Percentiles rank a stretch among this genome's conserved stretches.
These are phyloP conservation scores for Scytalidium sp. DNA, from an alignment of 2,329 filamentous ascomycete species.

Conservation along the genomic window DNA sequence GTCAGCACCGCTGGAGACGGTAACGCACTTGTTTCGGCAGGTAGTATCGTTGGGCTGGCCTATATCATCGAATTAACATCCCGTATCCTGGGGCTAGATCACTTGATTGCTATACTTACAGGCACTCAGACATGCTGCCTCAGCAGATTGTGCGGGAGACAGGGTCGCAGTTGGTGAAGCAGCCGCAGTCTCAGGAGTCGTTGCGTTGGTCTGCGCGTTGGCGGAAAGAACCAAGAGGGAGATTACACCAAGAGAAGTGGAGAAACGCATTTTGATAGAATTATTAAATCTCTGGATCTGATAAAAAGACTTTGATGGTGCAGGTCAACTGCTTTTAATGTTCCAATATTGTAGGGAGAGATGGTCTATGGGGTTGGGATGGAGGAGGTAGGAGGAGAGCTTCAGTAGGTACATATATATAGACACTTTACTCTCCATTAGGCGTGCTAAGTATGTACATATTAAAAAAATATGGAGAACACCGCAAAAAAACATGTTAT, in stretches of 20 bases:
- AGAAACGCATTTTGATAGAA: slow-evolving; percentile 14
- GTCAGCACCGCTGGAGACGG: slow-evolving; percentile 1
- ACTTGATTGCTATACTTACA: slow-evolving; percentile 7
- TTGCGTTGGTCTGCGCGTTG: slow-evolving; percentile 5
- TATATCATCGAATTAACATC: slow-evolving; percentile 2
- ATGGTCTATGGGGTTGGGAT: no score
- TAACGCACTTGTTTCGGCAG: slow-evolving; percentile 9
- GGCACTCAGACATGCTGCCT: slow-evolving; percentile 11
- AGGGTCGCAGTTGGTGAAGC: slow-evolving; percentile 2
- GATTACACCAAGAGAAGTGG: slow-evolving; percentile 7
- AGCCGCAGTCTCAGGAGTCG: neutral
- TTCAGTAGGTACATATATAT: no score
- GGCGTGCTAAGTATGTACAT: no score
- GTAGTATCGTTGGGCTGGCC: slow-evolving; percentile 4
- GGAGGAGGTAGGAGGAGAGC: no score
- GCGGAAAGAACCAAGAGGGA: slow-evolving; percentile 7
- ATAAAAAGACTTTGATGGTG: neutral
- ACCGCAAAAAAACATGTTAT: no score
- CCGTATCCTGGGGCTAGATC: neutral
- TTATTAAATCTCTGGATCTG: slow-evolving; percentile 2
- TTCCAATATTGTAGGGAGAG: no score
- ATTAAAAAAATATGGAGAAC: no score
- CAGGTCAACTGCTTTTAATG: neutral
- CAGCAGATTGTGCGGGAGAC: slow-evolving; percentile 9
- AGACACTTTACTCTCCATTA: no score